Evolutionary conservation across 129 eudicot species (phyloP), one percentile per base, ranked within the genome.

Genomic region (Heracleum sosnowskyi): DNA sequence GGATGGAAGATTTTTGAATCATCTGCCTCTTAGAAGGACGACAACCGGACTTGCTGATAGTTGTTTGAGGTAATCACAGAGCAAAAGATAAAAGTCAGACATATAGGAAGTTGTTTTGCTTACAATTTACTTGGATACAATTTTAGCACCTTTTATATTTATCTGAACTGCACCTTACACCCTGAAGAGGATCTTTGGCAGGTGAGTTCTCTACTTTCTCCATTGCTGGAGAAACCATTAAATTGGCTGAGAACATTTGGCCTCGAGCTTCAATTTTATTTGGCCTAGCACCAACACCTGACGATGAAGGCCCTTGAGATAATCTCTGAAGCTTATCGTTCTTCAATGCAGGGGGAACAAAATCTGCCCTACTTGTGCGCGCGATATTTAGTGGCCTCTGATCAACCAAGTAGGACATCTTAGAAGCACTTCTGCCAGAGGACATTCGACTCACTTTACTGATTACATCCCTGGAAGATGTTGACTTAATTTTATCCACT

Each of bases 341-440:
- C 6, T 42, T 41, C 6, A 31, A 40, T 11, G 15, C 60, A 42
- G 40, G n/a, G 22, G 37, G 29, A 12, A 31, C 77, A 74, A 74
- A 57, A 74, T 74, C 57, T 74, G 40, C 22, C 44, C 39, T 44
- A 35, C 36, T 45, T 74, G 77, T 45, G 28, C 26, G 63, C 7
- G 17, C 26, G 39, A 44, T 74, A 17, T 13, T 29, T 42, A 8
- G 63, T 44, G 62, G 62, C 46, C 40, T 74, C n/a, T 45, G 62
- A 74, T 36, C 77, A 47, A 44, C 57, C 77, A 46, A 74, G 16
- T 12, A 60, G 63, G 77, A 51, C 41, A 74, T 45, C 24, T 74
- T 45, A 26, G 37, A 47, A 42, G 62, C 77, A 41, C 40, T 26
- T 0, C 10, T 13, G 46, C 34, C 26, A 2, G 63, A n/a, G 28